Percentiles rank a stretch among this genome's conserved stretches.
Evolutionary conservation across 106 monocot species (phyloP).

Genomic region (Acorus gramineus): DNA sequence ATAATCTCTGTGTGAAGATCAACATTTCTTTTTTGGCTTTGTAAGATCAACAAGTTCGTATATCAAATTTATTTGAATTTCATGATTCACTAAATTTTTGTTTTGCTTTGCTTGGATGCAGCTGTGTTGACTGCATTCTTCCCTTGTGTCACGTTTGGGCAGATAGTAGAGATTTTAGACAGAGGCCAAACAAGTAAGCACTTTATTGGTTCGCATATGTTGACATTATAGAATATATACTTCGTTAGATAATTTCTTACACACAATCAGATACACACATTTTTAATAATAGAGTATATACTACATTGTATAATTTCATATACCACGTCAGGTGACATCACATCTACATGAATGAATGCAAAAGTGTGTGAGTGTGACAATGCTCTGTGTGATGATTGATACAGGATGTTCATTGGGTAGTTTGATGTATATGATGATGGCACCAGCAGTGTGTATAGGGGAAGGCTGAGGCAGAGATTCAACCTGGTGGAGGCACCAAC

Average conservation of each 20-base stretch:
- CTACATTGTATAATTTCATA: background rate
- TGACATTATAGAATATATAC: no score
- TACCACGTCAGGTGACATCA: no score
- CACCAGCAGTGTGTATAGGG: slow-evolving; percentile 28
- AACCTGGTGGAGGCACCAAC: slow-evolving; percentile 43
- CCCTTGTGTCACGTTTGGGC: slow-evolving; percentile 60
- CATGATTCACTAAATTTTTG: no score
- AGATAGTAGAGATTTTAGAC: slow-evolving; percentile 54
- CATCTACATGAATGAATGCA: no score
- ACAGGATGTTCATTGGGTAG: slow-evolving; percentile 34
- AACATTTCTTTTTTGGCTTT: no score
- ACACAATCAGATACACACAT: background rate
- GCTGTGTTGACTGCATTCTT: slow-evolving; percentile 46
- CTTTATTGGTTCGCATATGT: no score
- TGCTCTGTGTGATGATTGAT: background rate
- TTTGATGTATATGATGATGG: slow-evolving; percentile 41
- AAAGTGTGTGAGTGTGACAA: no score
- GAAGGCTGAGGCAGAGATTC: slow-evolving; percentile 35
- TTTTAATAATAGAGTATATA: background rate
- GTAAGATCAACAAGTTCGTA: no score
- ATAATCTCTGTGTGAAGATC: no score
- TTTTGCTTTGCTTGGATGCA: slow-evolving; percentile 1
- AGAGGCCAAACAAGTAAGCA: slow-evolving; percentile 40
- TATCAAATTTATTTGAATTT: no score
- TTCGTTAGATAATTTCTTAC: no score